Conservation (phyloP, 192 early-diverging fungal species). For the Mortierella antarctica region DNA sequence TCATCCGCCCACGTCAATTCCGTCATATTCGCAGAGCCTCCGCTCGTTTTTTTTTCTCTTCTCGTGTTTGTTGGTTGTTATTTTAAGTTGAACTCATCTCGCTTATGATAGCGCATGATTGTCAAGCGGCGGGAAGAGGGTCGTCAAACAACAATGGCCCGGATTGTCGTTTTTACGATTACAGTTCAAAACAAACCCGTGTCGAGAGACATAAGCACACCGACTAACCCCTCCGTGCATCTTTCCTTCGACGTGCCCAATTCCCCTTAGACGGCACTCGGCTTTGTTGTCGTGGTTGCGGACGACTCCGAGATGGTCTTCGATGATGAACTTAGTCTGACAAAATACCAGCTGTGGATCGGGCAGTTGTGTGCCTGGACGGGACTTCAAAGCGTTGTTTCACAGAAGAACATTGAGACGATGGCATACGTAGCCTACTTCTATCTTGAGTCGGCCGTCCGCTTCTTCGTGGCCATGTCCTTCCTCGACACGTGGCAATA, state of each 20-base stretch:
- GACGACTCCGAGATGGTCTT: constrained; percentile 51
- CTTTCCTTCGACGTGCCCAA: background rate
- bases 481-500: constrained; percentile 71
- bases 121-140: too few relatives aligned
- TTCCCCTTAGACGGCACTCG: constrained; percentile 38
- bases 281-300: constrained; percentile 46
- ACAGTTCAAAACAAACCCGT: too few relatives aligned
- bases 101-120: constrained; percentile 5
- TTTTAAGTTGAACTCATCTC: background rate
- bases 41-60: background rate
- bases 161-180: too few relatives aligned
- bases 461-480: constrained; percentile 64
- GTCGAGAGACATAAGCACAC: too few relatives aligned
- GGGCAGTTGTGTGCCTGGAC: background rate
- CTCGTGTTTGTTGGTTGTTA: background rate
- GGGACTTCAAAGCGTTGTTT: constrained; percentile 22
- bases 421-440: constrained; percentile 41
- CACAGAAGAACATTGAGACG: constrained; percentile 18
- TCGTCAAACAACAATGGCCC: too few relatives aligned
- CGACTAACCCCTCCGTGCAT: too few relatives aligned
- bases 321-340: constrained; percentile 35
- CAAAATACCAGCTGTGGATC: constrained; percentile 41
- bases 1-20: constrained; percentile 1
- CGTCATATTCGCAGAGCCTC: constrained; percentile 20
- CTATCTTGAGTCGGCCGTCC: constrained; percentile 35